Percentiles rank a stretch among this genome's conserved stretches.
Evolutionary conservation across 495 filamentous ascomycete genomes (phyloP).

Genomic region (Talaromyces nanjingensis): DNA sequence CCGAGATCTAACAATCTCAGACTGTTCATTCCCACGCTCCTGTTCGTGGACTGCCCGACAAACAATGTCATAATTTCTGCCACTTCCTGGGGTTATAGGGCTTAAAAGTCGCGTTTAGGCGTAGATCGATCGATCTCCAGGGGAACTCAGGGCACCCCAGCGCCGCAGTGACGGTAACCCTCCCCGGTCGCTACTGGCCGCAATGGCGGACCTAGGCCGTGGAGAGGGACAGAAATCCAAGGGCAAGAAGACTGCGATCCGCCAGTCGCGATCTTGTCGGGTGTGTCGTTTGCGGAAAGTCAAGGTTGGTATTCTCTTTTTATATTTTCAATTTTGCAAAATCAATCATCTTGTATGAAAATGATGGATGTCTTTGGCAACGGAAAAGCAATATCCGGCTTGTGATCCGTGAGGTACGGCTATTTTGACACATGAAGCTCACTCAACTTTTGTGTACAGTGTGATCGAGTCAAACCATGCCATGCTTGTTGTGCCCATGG

Average conservation of each 20-base stretch:
- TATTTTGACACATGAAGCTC: not conserved
- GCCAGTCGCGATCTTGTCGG: slow-evolving; percentile 39
- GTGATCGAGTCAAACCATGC: slow-evolving; percentile 40
- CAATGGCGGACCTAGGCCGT: slow-evolving; percentile 7
- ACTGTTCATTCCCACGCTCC: not conserved
- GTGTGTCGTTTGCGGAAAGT: slow-evolving; percentile 41
- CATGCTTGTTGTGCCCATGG: slow-evolving; percentile 43
- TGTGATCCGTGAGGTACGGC: not conserved
- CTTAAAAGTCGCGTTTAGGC: not conserved
- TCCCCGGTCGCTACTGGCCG: slow-evolving; percentile 9
- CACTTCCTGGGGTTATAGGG: not conserved
- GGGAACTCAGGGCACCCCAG: not conserved
- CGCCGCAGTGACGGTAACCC: slow-evolving; percentile 6
- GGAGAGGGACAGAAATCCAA: slow-evolving; percentile 9
- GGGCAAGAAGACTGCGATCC: slow-evolving; percentile 19
- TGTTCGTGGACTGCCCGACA: slow-evolving; percentile 3
- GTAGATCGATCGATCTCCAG: not conserved
- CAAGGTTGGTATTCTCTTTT: slow-evolving; percentile 27
- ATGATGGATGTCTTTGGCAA: not conserved
- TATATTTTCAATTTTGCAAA: not conserved
- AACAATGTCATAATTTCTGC: slow-evolving; percentile 1
- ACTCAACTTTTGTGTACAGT: slow-evolving; percentile 17
- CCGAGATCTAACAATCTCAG: slow-evolving; percentile 9
- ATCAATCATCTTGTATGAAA: not conserved
- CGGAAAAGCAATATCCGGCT: not conserved